These are phyloP conservation scores for Rhododendron griersonianum DNA, from an alignment of 148 eudicot genomes.

Conservation along the genomic window DNA sequence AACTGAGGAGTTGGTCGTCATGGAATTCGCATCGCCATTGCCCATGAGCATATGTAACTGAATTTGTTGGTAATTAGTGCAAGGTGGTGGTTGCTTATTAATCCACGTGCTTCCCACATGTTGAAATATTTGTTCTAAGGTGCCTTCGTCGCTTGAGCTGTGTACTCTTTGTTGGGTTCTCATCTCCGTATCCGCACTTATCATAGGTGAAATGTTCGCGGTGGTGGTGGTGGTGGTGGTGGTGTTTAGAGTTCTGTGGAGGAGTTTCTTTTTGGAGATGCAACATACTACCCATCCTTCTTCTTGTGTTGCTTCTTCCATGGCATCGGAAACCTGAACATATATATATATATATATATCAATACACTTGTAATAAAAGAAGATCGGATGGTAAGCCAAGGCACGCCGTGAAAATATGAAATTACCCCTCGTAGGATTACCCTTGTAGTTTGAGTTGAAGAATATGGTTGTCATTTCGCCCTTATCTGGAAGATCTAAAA, in stretches of 20 bases:
- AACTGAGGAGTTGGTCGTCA: background rate
- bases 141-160: constrained; percentile 3
- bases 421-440: no score
- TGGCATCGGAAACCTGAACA: background rate
- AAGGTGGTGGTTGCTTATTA: background rate
- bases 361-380: no score
- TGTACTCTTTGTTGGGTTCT: background rate
- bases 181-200: background rate
- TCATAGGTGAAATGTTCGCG: background rate
- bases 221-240: no score
- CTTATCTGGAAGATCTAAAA: no score
- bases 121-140: constrained; percentile 16
- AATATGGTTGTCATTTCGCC: no score
- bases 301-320: constrained; percentile 9
- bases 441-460: no score
- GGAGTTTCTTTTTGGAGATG: constrained; percentile 14
- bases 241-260: constrained; percentile 10
- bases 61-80: background rate
- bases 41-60: background rate
- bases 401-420: no score
- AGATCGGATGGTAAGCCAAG: no score
- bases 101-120: constrained; percentile 10
- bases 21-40: background rate
- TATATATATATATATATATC: background rate
- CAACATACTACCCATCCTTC: constrained; percentile 17